phyloP scores from a whole-genome alignment of 2,329 filamentous ascomycete species.

The Aspergillus pseudoglaucus region DNA sequence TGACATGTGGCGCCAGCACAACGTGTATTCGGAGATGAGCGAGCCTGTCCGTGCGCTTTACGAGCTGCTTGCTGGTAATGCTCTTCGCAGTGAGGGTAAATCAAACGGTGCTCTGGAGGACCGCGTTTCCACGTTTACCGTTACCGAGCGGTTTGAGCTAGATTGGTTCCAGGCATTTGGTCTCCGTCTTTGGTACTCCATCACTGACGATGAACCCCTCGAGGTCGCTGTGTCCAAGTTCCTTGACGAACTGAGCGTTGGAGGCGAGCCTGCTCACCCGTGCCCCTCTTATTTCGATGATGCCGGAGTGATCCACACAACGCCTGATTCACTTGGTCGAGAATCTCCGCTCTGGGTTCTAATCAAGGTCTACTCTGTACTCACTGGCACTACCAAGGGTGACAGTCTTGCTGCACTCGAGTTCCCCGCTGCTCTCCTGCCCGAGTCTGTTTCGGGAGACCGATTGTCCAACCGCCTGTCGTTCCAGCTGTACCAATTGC shows the following conservation, averaged over 20 bases:
- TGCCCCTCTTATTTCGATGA: slow-evolving; percentile 63
- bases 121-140: slow-evolving; percentile 68
- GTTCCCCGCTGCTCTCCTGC: slow-evolving; percentile 65
- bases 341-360: slow-evolving; percentile 85
- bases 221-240: slow-evolving; percentile 68
- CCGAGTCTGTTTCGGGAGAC: slow-evolving; percentile 69
- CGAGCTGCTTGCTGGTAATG: slow-evolving; percentile 80
- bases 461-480: slow-evolving; percentile 68
- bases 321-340: slow-evolving; percentile 46
- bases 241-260: slow-evolving; percentile 63
- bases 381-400: slow-evolving; percentile 21
- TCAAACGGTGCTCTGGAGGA: slow-evolving; percentile 68
- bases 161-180: slow-evolving; percentile 94
- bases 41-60: slow-evolving; percentile 81
- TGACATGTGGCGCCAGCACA: slow-evolving; percentile 73
- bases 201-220: slow-evolving; percentile 60
- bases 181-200: slow-evolving; percentile 83
- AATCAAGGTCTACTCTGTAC: slow-evolving; percentile 66
- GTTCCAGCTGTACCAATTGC: slow-evolving; percentile 75
- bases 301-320: slow-evolving; percentile 54
- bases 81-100: slow-evolving; percentile 74
- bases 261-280: slow-evolving; percentile 63
- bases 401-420: slow-evolving; percentile 29
- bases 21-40: slow-evolving; percentile 79
- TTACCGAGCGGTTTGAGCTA: slow-evolving; percentile 75